A percentile compares a stretch with the other conserved stretches of the same genome.
Conservation (phyloP, 164 flowering plant species). For the Cinnamomum chago region DNA sequence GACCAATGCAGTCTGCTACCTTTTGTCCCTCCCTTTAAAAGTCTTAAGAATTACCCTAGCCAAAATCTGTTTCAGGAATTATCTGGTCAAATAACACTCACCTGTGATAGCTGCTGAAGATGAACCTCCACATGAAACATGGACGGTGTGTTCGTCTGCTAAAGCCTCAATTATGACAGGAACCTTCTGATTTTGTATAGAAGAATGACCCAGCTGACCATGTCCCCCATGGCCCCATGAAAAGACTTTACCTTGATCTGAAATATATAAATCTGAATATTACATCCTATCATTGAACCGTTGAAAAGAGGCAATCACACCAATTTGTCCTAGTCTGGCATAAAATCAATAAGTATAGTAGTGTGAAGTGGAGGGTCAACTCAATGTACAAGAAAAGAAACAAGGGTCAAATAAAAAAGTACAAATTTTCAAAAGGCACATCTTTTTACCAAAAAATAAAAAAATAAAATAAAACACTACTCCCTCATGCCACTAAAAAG, state of each 20-base stretch:
- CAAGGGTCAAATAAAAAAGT: too few species aligned
- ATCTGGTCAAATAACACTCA: conserved; percentile 19
- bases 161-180: conserved; percentile 69
- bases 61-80: background rate
- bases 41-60: too few species aligned
- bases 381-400: too few species aligned
- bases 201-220: conserved; percentile 85
- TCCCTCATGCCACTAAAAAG: too few species aligned
- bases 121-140: conserved; percentile 81
- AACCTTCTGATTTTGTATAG: conserved; percentile 53
- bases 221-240: conserved; percentile 98
- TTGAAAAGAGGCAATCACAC: background rate
- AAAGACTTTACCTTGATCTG: conserved; percentile 78
- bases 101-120: conserved; percentile 89
- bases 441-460: too few species aligned
- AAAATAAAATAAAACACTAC: too few species aligned
- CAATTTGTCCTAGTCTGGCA: too few species aligned
- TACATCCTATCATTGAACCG: background rate
- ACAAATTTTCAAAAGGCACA: too few species aligned
- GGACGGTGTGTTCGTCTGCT: conserved; percentile 41
- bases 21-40: too few species aligned
- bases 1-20: too few species aligned
- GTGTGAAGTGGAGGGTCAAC: too few species aligned
- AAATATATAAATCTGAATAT: conserved; percentile 10
- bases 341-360: too few species aligned